Base-by-base conservation (phyloP, 768 basidiomycete species). In the Russula vinacea region DNA sequence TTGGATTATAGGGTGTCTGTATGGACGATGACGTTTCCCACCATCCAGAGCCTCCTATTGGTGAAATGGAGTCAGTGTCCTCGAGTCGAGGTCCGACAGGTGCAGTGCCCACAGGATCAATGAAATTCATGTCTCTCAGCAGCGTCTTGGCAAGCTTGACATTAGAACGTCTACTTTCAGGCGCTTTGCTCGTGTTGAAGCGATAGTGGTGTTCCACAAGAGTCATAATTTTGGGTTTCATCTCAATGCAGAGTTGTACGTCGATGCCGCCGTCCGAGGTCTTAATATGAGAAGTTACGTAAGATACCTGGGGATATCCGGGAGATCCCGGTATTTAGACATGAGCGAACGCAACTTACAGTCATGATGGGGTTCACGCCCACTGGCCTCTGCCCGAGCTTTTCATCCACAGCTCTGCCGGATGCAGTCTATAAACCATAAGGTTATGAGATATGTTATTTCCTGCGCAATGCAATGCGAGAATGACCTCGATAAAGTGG, bases 91-190 rank as follows among this genome's bases (percentile, higher is more conserved):
- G 19, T 17, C 5, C 17, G 0, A 37, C 24, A 17, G 33, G 1
- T 37, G 19, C 8, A 24, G 32, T 1, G 50, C 44, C 56, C 19
- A 64, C 62, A 40, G 55, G 56, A 42, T 64, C 58, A 1, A 59
- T 50, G 53, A 64, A 64, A 22, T 42, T 64, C 42, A 64, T 45
- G 17, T 59, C 35, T 45, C n/a, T 64, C 33, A 64, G 42, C 8
- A 64, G 11, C 5, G 14, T 58, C 53, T 54, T 39, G 54, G 62
- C 51, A 10, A 2, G 51, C 35, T 44, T 14, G 6, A 35, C 33
- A 24, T 64, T 64, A 17, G 16, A 40, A 11, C 51, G 16, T 35
- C 47, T 47, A 26, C 51, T 64, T 1, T 52, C 13, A n/a, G 6
- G 24, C 19, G 57, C 51, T 29, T 59, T 51, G 14, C 62, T 47